These are phyloP conservation scores for Hawksworthiomyces lignivorus DNA, from an alignment of 2,329 filamentous ascomycete species.

Conservation along the genomic window DNA sequence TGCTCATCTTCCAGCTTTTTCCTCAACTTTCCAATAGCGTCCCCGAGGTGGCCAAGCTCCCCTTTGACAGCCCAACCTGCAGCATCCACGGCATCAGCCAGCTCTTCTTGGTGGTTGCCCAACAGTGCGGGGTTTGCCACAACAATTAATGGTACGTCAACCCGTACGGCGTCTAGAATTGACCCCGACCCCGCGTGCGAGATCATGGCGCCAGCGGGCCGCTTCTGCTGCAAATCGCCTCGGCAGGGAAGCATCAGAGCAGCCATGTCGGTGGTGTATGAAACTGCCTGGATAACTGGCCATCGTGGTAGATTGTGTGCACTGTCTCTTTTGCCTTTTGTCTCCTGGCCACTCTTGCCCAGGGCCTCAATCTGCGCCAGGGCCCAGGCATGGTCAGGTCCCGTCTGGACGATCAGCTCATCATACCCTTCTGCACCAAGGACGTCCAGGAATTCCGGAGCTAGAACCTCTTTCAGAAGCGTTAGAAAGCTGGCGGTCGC, in stretches of 20 bases:
- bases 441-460: conserved; percentile 51
- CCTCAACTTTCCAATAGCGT: conserved; percentile 18
- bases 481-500: conserved; percentile 77
- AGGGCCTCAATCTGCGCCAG: conserved; percentile 20
- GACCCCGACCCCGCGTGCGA: conserved; percentile 90
- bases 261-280: conserved; percentile 56
- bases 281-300: conserved; percentile 39
- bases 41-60: conserved; percentile 40
- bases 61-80: conserved; percentile 74
- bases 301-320: background rate
- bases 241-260: conserved; percentile 51
- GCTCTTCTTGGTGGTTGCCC: conserved; percentile 84
- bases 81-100: conserved; percentile 66
- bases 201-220: conserved; percentile 65
- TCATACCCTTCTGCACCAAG: conserved; percentile 58
- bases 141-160: conserved; percentile 71
- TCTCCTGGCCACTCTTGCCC: conserved; percentile 30
- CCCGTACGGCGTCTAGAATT: conserved; percentile 72
- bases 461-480: conserved; percentile 60
- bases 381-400: conserved; percentile 56
- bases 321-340: background rate
- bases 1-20: conserved; percentile 15
- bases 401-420: conserved; percentile 72
- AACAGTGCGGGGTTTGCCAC: conserved; percentile 78
- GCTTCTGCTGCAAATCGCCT: conserved; percentile 31